Evolutionary conservation across 129 eudicot species (phyloP).

Genomic region (Kitagawia praeruptora): DNA sequence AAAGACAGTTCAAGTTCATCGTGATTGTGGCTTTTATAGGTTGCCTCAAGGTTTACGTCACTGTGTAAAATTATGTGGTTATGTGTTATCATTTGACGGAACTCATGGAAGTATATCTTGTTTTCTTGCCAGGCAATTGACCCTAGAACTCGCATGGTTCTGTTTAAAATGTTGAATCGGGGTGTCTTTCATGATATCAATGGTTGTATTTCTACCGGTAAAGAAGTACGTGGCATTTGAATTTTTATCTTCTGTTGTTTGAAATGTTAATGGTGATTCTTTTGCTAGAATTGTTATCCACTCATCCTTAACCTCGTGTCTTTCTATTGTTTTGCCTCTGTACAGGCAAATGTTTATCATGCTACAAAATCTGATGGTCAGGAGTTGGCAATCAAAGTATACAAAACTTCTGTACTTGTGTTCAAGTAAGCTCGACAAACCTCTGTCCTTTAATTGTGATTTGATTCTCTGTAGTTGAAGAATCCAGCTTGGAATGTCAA

Average conservation of each 20-base stretch:
- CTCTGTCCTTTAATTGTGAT: not conserved
- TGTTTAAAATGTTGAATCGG: constrained; percentile 90
- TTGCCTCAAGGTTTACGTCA: not conserved
- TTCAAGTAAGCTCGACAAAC: constrained; percentile 59
- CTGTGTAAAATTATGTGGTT: not conserved
- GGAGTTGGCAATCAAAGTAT: constrained; percentile 89
- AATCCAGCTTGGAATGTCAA: not conserved
- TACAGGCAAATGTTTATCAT: constrained; percentile 97
- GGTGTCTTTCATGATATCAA: constrained; percentile 84
- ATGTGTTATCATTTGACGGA: not conserved
- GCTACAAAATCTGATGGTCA: constrained; percentile 88
- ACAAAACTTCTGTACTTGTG: constrained; percentile 92
- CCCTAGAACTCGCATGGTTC: constrained; percentile 97
- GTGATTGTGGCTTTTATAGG: not conserved
- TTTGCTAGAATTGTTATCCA: not conserved
- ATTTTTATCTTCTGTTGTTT: not conserved
- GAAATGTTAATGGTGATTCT: not conserved
- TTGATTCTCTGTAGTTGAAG: not conserved
- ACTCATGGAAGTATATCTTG: not conserved
- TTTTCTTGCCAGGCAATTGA: constrained; percentile 65
- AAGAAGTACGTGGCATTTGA: constrained; percentile 49
- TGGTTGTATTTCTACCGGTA: constrained; percentile 99
- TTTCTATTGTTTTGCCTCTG: constrained; percentile 1
- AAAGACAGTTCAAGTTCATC: not conserved
- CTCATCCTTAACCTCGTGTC: not conserved